Evolutionary conservation across 352 stramenopile species (phyloP).

Genomic region (Phytopythium montanum): DNA sequence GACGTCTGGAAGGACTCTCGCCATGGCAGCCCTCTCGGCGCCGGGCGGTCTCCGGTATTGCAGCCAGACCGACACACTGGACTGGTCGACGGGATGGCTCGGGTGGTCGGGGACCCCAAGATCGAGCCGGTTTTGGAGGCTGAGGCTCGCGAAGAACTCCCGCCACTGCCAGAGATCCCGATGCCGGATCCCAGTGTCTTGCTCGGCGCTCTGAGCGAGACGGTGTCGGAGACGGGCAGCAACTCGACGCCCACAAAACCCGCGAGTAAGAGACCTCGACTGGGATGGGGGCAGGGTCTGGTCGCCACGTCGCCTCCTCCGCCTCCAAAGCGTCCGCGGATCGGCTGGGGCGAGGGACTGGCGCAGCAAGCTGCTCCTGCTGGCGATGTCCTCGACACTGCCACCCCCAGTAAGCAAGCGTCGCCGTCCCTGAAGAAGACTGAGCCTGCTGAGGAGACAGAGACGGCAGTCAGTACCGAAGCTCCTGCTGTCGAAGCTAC

Average conservation of each 20-base stretch:
- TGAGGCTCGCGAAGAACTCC: conserved; percentile 43
- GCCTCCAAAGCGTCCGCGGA: conserved; percentile 66
- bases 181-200: conserved; percentile 18
- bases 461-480: background rate
- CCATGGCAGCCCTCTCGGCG: background rate
- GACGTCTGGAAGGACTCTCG: background rate
- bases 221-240: conserved; percentile 6
- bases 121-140: background rate
- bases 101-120: background rate
- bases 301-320: conserved; percentile 56
- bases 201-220: conserved; percentile 10
- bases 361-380: conserved; percentile 23
- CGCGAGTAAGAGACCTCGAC: conserved; percentile 45
- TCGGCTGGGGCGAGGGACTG: conserved; percentile 82
- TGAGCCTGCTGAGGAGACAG: background rate
- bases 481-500: background rate
- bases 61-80: background rate
- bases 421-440: background rate
- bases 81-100: background rate
- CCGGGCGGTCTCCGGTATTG: background rate
- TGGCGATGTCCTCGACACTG: background rate
- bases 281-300: conserved; percentile 85
- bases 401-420: background rate
- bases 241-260: conserved; percentile 41
- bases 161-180: conserved; percentile 64